Base-by-base conservation (phyloP, 2,329 filamentous ascomycete species). In the Berkeleyomyces basicola region DNA sequence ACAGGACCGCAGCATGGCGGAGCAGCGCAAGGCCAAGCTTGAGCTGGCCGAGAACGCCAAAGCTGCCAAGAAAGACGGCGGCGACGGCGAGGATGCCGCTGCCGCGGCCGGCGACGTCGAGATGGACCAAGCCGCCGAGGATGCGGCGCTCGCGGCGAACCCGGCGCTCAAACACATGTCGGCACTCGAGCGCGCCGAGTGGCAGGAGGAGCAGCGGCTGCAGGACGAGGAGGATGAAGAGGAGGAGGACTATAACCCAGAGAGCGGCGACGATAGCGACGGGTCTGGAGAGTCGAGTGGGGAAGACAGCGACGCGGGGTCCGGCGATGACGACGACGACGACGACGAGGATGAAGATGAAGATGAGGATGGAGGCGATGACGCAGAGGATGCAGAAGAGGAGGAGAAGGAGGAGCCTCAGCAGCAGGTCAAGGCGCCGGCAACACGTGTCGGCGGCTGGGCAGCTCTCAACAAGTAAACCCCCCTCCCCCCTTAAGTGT, bases 1-100 rank as follows among this genome's bases (percentile, higher is more conserved):
- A 36, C 81, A 85, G 65, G 83, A 87, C 68, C 76, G 82, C 65
- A 86, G 84, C 68, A 83, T 87, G 82, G 84, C 83, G 0, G 84
- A 87, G 69, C 79, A 82, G 69, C 73, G 84, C 60, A 83, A 83
- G 68, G 84, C 82, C 1, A 86, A 85, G 76, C 74, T 79, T 37
- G 76, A 84, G 69, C 70, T 85, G 60, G 78, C 79, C 2, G 82
- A 85, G 69, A 85, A 85, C 67, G 75, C 73, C 23, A 77, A 77
- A 67, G 75, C 71, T 43, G 70, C 72, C 53, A 79, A 78, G 69
- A 77, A 77, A 69, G 73, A 60, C 16, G 49, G 43, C 33, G 46
- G n/a, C 67, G 43, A 16, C 3, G 71, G 71, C 0, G 74, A 75
- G 11, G 78, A 72, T 0, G 74, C 70, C 10, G 74, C 70, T 1